Percentiles rank a stretch among this genome's conserved stretches.
Conservation (phyloP, 2,329 filamentous ascomycete species). For the Acrocalymma vagum region DNA sequence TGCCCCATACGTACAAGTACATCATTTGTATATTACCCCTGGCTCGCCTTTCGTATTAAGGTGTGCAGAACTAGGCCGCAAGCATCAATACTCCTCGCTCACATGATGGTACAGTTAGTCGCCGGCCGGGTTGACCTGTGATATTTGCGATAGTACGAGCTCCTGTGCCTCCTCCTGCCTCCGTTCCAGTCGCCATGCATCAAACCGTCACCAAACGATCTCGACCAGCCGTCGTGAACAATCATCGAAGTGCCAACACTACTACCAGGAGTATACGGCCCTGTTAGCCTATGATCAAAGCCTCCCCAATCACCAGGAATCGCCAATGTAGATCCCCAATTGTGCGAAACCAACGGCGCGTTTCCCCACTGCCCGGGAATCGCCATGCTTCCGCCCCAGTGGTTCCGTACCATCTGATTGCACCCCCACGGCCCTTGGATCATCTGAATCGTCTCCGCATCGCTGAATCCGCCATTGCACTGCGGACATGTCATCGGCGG, state of each 20-base stretch:
- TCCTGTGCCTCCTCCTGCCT: conserved; percentile 24
- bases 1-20: too few relatives aligned
- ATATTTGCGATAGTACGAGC: conserved; percentile 25
- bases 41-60: too few relatives aligned
- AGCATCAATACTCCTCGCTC: too few relatives aligned
- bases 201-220: conserved; percentile 12
- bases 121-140: conserved; percentile 25
- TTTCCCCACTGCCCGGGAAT: conserved; percentile 37
- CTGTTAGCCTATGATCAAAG: conserved; percentile 30
- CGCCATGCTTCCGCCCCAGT: conserved; percentile 32
- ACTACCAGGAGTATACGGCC: conserved; percentile 19
- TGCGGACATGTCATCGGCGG: conserved; percentile 36
- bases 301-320: conserved; percentile 6
- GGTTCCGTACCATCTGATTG: conserved; percentile 38
- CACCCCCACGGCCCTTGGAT: conserved; percentile 42
- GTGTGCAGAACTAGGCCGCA: too few relatives aligned
- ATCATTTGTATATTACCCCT: too few relatives aligned
- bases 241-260: conserved; percentile 7
- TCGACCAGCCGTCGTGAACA: conserved; percentile 1
- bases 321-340: conserved; percentile 17
- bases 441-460: conserved; percentile 40
- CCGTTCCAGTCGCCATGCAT: conserved; percentile 7
- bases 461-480: conserved; percentile 37
- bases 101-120: conserved; percentile 32
- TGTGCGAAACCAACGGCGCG: conserved; percentile 19